Evolutionary conservation across 768 basidiomycete species (phyloP).

Genomic region (Xerocomus potaroensis): DNA sequence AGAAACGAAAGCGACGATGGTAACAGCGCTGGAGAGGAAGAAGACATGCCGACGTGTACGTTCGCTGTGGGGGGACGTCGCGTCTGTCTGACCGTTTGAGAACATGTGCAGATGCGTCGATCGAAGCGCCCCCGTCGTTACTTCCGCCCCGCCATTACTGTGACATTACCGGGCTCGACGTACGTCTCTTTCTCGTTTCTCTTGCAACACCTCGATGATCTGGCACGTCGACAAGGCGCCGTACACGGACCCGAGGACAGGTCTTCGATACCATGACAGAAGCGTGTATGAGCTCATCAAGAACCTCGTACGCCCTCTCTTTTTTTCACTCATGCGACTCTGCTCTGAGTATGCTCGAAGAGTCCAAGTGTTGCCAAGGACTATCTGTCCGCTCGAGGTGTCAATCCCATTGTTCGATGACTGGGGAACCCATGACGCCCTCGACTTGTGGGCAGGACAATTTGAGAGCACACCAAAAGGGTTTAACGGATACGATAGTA

Average conservation of each 20-base stretch:
- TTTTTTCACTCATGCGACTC: too few species aligned
- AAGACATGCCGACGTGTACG: slow-evolving; percentile 72
- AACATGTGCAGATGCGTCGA: slow-evolving; percentile 56
- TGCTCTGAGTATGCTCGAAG: slow-evolving; percentile 30
- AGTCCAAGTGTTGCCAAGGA: slow-evolving; percentile 71
- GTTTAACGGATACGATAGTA: too few species aligned
- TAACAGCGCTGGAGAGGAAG: slow-evolving; percentile 30
- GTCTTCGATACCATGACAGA: slow-evolving; percentile 80
- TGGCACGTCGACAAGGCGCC: slow-evolving; percentile 48
- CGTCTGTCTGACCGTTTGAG: too few species aligned
- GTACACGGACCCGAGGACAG: slow-evolving; percentile 79
- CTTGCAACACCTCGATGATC: background rate
- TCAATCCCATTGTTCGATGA: slow-evolving; percentile 46
- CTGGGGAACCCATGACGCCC: too few species aligned
- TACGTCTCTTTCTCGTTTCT: slow-evolving; percentile 20
- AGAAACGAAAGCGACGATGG: slow-evolving; percentile 42
- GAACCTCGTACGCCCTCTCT: slow-evolving; percentile 48
- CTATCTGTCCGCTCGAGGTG: slow-evolving; percentile 57
- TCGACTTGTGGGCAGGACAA: too few species aligned
- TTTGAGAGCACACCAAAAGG: too few species aligned
- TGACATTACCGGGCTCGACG: slow-evolving; percentile 84
- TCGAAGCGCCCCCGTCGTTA: slow-evolving; percentile 82
- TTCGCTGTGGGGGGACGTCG: slow-evolving; percentile 4
- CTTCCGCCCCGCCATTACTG: slow-evolving; percentile 75
- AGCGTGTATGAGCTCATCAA: slow-evolving; percentile 83